A percentile compares a stretch with the other conserved stretches of the same genome.
Evolutionary conservation across 192 early-diverging fungal species (phyloP).

Genomic region (Coemansia sp.): DNA sequence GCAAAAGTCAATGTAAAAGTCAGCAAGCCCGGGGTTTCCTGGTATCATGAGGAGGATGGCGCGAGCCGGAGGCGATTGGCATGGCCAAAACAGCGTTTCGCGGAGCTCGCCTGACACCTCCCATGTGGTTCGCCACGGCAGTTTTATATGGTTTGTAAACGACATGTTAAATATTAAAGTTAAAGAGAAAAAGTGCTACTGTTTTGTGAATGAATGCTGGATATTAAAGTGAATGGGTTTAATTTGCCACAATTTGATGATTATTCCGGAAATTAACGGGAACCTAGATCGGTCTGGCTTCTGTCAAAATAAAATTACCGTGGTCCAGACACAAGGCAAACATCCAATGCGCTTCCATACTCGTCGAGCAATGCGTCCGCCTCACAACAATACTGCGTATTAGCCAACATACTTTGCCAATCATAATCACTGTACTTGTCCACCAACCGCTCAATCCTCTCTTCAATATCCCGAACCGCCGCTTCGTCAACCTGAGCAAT

Average conservation of each 20-base stretch:
- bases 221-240: not conserved
- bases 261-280: not conserved
- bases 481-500: not conserved
- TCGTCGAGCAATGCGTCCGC: slow-evolving; percentile 14
- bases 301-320: not conserved
- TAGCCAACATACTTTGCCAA: slow-evolving; percentile 11
- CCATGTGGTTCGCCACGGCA: slow-evolving; percentile 45
- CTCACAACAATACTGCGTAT: slow-evolving; percentile 7
- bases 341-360: not conserved
- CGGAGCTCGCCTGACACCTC: slow-evolving; percentile 30
- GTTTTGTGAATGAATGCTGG: not conserved
- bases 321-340: not conserved
- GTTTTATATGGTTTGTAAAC: slow-evolving; percentile 26
- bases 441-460: slow-evolving; percentile 12
- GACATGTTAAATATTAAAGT: slow-evolving; percentile 15
- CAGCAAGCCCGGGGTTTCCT: slow-evolving; percentile 79
- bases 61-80: slow-evolving; percentile 5
- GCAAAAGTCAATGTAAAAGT: slow-evolving; percentile 80
- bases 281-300: not conserved
- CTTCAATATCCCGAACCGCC: not conserved
- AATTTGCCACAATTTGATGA: not conserved
- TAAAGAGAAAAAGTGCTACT: not conserved
- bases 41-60: slow-evolving; percentile 60
- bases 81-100: slow-evolving; percentile 52
- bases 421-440: slow-evolving; percentile 12